Evolutionary conservation across 2,329 filamentous ascomycete genomes (phyloP).

Genomic region (Chaetothyriales sp.): DNA sequence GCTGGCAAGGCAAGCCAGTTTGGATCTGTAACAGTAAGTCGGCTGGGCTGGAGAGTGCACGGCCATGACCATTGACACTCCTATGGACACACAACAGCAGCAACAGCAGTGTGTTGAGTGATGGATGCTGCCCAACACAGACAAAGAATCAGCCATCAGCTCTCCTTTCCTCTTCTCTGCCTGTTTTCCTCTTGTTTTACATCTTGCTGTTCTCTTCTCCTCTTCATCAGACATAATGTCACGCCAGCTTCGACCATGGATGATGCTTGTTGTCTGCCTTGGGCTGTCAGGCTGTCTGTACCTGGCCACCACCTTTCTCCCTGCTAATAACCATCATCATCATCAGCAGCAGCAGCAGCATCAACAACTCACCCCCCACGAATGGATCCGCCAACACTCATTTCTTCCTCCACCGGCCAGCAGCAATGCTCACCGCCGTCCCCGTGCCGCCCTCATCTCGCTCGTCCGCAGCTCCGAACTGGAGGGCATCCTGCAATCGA

Average conservation of each 20-base stretch:
- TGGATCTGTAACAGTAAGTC: background rate
- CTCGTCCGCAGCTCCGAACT: slow-evolving; percentile 23
- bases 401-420: no score
- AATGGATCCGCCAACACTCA: background rate
- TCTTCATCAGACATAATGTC: background rate
- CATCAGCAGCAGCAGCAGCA: background rate
- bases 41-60: background rate
- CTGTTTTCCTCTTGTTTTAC: background rate
- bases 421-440: slow-evolving; percentile 5
- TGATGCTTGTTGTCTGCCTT: background rate
- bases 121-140: background rate
- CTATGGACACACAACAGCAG: background rate
- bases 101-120: background rate
- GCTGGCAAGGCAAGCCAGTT: background rate
- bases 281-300: background rate
- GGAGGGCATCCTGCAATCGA: slow-evolving; percentile 22
- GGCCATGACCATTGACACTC: background rate
- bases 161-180: background rate
- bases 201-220: background rate
- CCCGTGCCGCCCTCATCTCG: slow-evolving; percentile 21
- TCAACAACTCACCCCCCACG: background rate
- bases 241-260: background rate
- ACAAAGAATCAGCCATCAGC: background rate
- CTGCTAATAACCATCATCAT: background rate
- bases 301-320: background rate